Percentiles rank a stretch among this genome's conserved stretches.
phyloP scores from a whole-genome alignment of 2,329 filamentous ascomycete species.

The Neophaeococcomyces aloes region DNA sequence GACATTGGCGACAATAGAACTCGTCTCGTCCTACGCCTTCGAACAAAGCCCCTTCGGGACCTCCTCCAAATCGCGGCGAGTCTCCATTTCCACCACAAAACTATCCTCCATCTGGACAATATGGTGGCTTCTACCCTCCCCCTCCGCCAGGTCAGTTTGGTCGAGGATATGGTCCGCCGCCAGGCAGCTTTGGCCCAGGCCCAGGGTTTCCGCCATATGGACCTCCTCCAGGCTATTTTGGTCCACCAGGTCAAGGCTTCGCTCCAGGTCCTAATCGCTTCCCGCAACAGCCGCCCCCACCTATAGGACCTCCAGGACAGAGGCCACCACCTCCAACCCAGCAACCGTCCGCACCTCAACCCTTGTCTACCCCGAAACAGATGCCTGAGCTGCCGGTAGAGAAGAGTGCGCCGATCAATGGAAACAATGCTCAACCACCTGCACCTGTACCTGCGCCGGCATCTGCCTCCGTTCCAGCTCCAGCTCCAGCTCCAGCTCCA shows the following conservation, averaged over 20 bases:
- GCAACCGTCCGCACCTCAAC: constrained; percentile 15
- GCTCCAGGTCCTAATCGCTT: constrained; percentile 50
- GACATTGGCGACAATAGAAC: constrained; percentile 26
- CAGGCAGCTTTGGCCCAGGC: constrained; percentile 39
- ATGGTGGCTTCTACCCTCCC: constrained; percentile 32
- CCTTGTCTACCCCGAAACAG: constrained; percentile 25
- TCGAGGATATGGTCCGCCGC: constrained; percentile 38
- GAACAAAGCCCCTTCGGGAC: constrained; percentile 27
- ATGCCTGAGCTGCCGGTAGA: constrained; percentile 36
- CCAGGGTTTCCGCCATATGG: constrained; percentile 67
- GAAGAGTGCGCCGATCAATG: constrained; percentile 30
- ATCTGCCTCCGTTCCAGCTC: constrained; percentile 16
- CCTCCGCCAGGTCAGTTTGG: constrained; percentile 31
- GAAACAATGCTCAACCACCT: constrained; percentile 28
- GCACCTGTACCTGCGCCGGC: constrained; percentile 22
- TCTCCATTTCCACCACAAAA: constrained; percentile 32
- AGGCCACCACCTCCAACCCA: constrained; percentile 26
- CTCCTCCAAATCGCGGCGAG: constrained; percentile 34
- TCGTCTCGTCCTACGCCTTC: constrained; percentile 32
- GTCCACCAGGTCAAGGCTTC: constrained; percentile 60
- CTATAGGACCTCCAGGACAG: constrained; percentile 46
- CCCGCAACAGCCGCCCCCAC: constrained; percentile 39
- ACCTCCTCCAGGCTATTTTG: constrained; percentile 61
- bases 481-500: not conserved
- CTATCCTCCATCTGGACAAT: constrained; percentile 36